Base-by-base conservation (phyloP, 371 early-diverging fungal species). In the Encephalitozoon hellem region DNA sequence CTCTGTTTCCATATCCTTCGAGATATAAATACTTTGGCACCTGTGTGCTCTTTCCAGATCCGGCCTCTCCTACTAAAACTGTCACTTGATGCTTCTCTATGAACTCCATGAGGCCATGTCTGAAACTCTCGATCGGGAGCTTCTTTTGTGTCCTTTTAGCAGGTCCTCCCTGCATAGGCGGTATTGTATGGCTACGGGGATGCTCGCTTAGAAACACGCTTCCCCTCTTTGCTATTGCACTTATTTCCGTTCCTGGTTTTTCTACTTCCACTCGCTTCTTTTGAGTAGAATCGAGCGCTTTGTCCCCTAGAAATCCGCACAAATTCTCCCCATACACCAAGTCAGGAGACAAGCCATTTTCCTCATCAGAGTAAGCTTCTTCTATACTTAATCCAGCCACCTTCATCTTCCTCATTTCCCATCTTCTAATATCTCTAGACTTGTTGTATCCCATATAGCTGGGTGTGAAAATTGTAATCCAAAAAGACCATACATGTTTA, bases 41-140 rank as follows among this genome's bases (percentile, higher is more conserved):
- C 42, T 72, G 69, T 42, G 82, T 82, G 9, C 75, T 77, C 53
- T 82, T 82, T 34, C 82, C 82, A 26, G 64, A 59, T 28, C 82
- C 82, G 21, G 82, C 76, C 6, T 76, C 75, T 54, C 82, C 82
- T 42, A 51, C 51, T 4, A 82, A 51, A 9, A 82, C 23, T n/a
- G 77, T 63, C 9, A 39, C 66, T 26, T 54, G 67, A n/a, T 53
- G 53, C 23, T 79, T 73, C 18, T 26, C 4, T 18, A 81, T 42
- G 1, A 34, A 41, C 15, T 66, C 21, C 32, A 77, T 21, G 18
- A 81, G 65, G 18, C 77, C 74, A 11, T 68, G 26, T 45, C 87
- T 85, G 77, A 88, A 87, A 3, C 84, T 82, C 51, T 80, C 81
- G 25, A 91, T 88, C 0, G 90, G 91, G 4, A 91, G 77, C 6